Percentiles rank a stretch among this genome's conserved stretches.
phyloP scores from a whole-genome alignment of 164 flowering plant species.

The Euptelea pleiosperma region DNA sequence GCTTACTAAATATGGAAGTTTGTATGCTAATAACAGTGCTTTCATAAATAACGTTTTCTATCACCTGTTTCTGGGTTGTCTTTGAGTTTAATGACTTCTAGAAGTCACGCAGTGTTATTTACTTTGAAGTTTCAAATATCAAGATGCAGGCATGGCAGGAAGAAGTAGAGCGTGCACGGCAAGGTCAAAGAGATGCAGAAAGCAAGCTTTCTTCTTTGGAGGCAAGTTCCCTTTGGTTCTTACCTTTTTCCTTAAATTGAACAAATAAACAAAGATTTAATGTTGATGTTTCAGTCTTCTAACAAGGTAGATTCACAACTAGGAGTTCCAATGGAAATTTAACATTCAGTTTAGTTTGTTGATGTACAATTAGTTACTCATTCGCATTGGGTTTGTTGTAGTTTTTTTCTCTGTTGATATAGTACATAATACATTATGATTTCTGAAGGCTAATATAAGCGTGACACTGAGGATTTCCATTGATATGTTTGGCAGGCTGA shows the following conservation, averaged over 20 bases:
- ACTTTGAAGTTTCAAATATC: constrained; percentile 11
- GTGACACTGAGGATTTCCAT: not conserved
- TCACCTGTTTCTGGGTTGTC: not conserved
- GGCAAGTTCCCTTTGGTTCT: constrained; percentile 40
- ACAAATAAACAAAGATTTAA: too few species aligned
- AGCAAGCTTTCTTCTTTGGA: constrained; percentile 80
- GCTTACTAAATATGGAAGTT: too few species aligned
- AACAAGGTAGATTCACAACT: not conserved
- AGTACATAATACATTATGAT: not conserved
- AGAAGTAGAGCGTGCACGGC: constrained; percentile 97
- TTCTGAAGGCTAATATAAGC: not conserved
- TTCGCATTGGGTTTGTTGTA: not conserved
- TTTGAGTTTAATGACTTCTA: constrained; percentile 1
- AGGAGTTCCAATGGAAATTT: not conserved
- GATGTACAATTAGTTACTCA: not conserved
- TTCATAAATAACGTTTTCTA: not conserved
- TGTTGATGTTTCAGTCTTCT: not conserved
- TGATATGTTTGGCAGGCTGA: constrained; percentile 60
- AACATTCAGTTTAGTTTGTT: not conserved
- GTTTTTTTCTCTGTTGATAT: not conserved
- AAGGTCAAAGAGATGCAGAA: constrained; percentile 95
- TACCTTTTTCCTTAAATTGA: too few species aligned
- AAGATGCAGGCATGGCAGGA: constrained; percentile 98
- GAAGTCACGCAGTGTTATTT: not conserved
- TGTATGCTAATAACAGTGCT: too few species aligned